Evolutionary conservation across 73 alveolate species (phyloP).

Genomic region (Urostyla sp.): DNA sequence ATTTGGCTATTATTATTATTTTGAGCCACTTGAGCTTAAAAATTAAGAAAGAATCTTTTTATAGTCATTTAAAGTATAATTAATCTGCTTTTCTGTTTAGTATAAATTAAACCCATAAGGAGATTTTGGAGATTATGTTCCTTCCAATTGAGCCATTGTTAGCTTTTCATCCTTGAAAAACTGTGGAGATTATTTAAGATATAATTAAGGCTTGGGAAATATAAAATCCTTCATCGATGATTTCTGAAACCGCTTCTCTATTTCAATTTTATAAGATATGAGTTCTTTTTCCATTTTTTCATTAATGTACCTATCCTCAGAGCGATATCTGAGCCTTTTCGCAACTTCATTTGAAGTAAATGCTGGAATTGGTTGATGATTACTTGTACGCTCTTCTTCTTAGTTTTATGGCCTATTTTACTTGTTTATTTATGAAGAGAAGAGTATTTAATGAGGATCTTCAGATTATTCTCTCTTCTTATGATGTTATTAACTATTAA

Average conservation of each 20-base stretch:
- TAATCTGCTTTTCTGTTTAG: not conserved
- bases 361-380: constrained; percentile 48
- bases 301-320: constrained; percentile 43
- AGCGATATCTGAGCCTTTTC: constrained; percentile 18
- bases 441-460: constrained; percentile 4
- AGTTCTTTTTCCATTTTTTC: constrained; percentile 46
- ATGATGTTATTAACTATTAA: not conserved
- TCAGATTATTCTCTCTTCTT: constrained; percentile 14
- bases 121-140: constrained; percentile 41
- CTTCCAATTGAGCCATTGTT: no score
- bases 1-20: no score
- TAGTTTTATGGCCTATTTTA: not conserved
- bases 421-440: constrained; percentile 3
- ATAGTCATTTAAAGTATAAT: constrained; percentile 27
- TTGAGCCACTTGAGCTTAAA: constrained; percentile 23
- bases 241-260: constrained; percentile 36
- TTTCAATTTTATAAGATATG: constrained; percentile 8
- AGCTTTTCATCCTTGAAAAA: no score
- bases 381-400: constrained; percentile 10
- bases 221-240: constrained; percentile 14
- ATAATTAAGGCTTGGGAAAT: no score
- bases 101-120: constrained; percentile 25
- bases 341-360: constrained; percentile 43
- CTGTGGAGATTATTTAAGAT: no score
- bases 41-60: constrained; percentile 10